These are phyloP conservation scores for Casuarina equisetifolia DNA, from an alignment of 306 rosid species.

Conservation along the genomic window DNA sequence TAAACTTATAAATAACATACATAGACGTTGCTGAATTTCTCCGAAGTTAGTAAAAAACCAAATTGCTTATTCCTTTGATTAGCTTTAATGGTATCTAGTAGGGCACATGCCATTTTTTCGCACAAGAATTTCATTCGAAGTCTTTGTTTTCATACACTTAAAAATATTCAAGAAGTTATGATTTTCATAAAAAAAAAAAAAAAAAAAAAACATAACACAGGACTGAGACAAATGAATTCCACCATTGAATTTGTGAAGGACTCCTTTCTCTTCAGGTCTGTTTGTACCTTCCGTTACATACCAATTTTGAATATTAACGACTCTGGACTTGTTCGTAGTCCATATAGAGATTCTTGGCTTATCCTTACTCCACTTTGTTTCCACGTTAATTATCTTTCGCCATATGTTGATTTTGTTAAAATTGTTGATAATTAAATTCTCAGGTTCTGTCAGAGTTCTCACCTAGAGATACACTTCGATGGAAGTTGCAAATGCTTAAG, in stretches of 20 bases:
- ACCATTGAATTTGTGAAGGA: no score
- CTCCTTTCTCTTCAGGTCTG: no score
- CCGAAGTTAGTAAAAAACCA: not conserved
- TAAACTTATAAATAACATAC: not conserved
- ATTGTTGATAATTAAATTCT: slow-evolving; percentile 30
- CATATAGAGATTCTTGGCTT: slow-evolving; percentile 7
- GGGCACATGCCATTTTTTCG: not conserved
- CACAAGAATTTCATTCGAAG: no score
- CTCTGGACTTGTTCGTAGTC: slow-evolving; percentile 13
- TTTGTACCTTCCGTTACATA: not conserved
- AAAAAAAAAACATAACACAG: no score
- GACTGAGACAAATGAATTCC: no score
- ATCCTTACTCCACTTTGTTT: slow-evolving; percentile 13
- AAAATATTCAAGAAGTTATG: no score
- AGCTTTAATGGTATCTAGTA: not conserved
- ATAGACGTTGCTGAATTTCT: not conserved
- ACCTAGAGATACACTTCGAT: slow-evolving; percentile 74
- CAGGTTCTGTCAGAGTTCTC: slow-evolving; percentile 79
- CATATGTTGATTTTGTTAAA: slow-evolving; percentile 27
- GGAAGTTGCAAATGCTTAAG: slow-evolving; percentile 78
- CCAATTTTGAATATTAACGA: not conserved
- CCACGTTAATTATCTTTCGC: slow-evolving; percentile 25
- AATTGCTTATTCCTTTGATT: not conserved
- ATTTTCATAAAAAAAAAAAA: no score
- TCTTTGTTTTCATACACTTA: no score